A percentile compares a stretch with the other conserved stretches of the same genome.
Conservation (phyloP, 805 yeast genomes). For the Nakazawaea ishiwadae region DNA sequence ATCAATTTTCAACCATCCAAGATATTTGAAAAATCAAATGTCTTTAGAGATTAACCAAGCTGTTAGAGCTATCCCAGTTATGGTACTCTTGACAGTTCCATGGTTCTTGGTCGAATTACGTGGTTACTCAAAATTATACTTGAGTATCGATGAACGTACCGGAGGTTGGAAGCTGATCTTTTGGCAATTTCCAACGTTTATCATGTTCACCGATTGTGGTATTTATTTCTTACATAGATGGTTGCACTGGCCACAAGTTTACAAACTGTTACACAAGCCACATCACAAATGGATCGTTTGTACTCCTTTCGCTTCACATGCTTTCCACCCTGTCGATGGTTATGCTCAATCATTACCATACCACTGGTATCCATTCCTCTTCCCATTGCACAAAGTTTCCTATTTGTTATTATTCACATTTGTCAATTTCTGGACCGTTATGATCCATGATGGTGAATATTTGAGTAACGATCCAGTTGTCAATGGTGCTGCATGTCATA, state of each 20-base stretch:
- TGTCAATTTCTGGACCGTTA: constrained; percentile 96
- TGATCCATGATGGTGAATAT: constrained; percentile 98
- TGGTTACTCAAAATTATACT: constrained; percentile 79
- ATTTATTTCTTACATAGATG: constrained; percentile 89
- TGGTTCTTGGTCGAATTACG: constrained; percentile 82
- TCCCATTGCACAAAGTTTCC: constrained; percentile 87
- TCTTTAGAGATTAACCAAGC: constrained; percentile 78
- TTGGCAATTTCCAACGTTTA: constrained; percentile 69
- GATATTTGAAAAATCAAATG: constrained; percentile 93
- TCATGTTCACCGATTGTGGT: constrained; percentile 91
- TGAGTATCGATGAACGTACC: constrained; percentile 51
- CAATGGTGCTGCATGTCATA: constrained; percentile 98
- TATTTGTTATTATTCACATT: constrained; percentile 80
- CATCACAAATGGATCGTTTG: constrained; percentile 99
- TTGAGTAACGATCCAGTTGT: constrained; percentile 88
- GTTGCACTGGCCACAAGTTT: constrained; percentile 89
- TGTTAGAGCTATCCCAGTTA: constrained; percentile 73
- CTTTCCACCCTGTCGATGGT: constrained; percentile 98
- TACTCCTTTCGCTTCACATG: constrained; percentile 97
- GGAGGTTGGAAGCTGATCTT: constrained; percentile 67
- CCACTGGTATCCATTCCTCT: constrained; percentile 84
- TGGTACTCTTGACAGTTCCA: constrained; percentile 85
- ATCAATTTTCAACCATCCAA: constrained; percentile 90
- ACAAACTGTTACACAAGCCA: constrained; percentile 88
- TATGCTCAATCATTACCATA: constrained; percentile 90